Evolutionary conservation across 805 yeast genomes (phyloP).

Genomic region (Kodamaea kakaduensis): DNA sequence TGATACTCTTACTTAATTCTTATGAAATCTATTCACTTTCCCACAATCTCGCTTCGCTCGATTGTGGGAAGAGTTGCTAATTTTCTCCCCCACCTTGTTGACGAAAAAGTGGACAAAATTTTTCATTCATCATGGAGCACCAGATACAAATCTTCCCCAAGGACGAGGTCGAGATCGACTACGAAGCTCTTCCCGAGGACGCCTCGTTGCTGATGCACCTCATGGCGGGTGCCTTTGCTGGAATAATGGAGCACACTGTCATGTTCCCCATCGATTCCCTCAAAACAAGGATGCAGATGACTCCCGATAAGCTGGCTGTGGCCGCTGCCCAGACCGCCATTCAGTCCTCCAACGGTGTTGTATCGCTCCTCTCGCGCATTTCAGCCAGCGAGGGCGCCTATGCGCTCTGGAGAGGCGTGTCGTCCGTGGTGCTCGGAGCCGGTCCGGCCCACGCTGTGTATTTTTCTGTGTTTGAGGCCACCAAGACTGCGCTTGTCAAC

Average conservation of each 20-base stretch:
- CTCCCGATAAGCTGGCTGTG: slow-evolving; percentile 1
- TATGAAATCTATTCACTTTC: too few relatives aligned
- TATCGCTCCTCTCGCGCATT: slow-evolving; percentile 67
- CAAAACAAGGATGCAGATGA: slow-evolving; percentile 89
- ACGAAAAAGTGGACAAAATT: slow-evolving; percentile 4
- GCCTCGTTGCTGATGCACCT: slow-evolving; percentile 81
- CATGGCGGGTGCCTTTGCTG: slow-evolving; percentile 97
- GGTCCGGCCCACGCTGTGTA: slow-evolving; percentile 99
- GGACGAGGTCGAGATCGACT: slow-evolving; percentile 63
- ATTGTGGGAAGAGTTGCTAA: too few relatives aligned
- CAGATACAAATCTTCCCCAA: slow-evolving; percentile 21
- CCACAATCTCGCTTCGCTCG: too few relatives aligned
- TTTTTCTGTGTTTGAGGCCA: slow-evolving; percentile 86
- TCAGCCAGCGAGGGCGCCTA: slow-evolving; percentile 84
- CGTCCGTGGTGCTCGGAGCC: slow-evolving; percentile 92
- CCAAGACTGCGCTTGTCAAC: slow-evolving; percentile 57
- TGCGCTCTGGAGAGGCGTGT: slow-evolving; percentile 91
- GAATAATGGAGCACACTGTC: slow-evolving; percentile 95
- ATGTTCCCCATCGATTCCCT: slow-evolving; percentile 97
- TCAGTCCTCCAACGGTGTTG: slow-evolving; percentile 38
- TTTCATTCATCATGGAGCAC: slow-evolving; percentile 20
- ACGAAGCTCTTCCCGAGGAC: slow-evolving; percentile 85
- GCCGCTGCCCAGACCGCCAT: slow-evolving; percentile 1
- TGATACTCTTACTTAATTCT: too few relatives aligned
- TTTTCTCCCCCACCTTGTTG: not conserved